Conservation (phyloP, 164 flowering plant species). For the Akebia trifoliata region DNA sequence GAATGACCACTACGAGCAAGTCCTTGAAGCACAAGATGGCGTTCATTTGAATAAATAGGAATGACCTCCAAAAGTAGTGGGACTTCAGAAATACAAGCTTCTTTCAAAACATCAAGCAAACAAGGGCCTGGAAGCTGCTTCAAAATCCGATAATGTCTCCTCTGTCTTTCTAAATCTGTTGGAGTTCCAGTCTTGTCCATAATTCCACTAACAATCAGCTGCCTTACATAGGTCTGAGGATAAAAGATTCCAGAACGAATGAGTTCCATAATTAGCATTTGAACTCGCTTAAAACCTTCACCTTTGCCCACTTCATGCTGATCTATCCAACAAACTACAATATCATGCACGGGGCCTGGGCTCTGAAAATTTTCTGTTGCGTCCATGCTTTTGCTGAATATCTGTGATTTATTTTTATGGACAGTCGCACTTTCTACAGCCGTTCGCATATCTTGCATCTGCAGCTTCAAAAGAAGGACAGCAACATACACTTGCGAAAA, state of each 20-base stretch:
- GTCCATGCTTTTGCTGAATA: slow-evolving; percentile 20
- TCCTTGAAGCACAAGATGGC: slow-evolving; percentile 68
- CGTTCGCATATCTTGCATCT: slow-evolving; percentile 37
- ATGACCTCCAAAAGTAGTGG: slow-evolving; percentile 44
- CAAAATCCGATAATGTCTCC: slow-evolving; percentile 63
- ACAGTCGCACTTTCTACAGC: slow-evolving; percentile 23
- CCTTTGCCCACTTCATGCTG: slow-evolving; percentile 72
- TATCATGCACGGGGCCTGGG: slow-evolving; percentile 89
- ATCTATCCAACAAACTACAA: slow-evolving; percentile 95
- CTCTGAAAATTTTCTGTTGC: slow-evolving; percentile 50
- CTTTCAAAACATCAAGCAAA: slow-evolving; percentile 55
- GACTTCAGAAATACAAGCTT: slow-evolving; percentile 42
- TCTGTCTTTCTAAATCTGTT: slow-evolving; percentile 42
- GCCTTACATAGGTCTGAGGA: slow-evolving; percentile 88
- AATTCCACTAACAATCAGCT: slow-evolving; percentile 85
- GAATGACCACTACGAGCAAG: slow-evolving; percentile 21
- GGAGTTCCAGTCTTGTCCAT: slow-evolving; percentile 50
- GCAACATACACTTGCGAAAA: slow-evolving; percentile 68
- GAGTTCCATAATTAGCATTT: slow-evolving; percentile 69
- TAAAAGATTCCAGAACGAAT: slow-evolving; percentile 71
- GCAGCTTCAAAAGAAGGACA: slow-evolving; percentile 59
- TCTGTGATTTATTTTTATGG: slow-evolving; percentile 22
- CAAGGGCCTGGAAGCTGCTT: slow-evolving; percentile 73
- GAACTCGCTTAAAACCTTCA: slow-evolving; percentile 70
- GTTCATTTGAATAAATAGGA: slow-evolving; percentile 72